A percentile compares a stretch with the other conserved stretches of the same genome.
Evolutionary conservation across 2,329 filamentous ascomycete genomes (phyloP).

Genomic region (Pseudogymnoascus destructans): DNA sequence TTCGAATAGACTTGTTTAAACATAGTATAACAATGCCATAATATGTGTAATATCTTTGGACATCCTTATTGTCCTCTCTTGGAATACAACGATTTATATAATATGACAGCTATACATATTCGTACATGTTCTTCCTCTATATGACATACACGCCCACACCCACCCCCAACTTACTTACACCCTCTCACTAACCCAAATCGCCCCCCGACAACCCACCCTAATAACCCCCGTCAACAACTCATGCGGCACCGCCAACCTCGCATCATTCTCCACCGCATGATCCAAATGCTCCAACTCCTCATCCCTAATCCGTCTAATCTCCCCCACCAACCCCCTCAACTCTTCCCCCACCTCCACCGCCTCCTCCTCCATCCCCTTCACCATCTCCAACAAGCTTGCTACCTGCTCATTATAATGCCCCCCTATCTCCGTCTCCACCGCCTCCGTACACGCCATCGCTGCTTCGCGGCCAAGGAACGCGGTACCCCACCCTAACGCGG

Average conservation of each 20-base stretch:
- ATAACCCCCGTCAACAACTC: constrained; percentile 81
- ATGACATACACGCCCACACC: constrained; percentile 9
- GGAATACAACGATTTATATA: not conserved
- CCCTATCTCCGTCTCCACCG: constrained; percentile 96
- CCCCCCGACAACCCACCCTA: constrained; percentile 75
- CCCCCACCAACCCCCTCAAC: constrained; percentile 56
- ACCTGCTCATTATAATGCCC: constrained; percentile 93
- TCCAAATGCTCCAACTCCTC: constrained; percentile 96
- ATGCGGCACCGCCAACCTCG: constrained; percentile 79
- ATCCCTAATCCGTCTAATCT: constrained; percentile 73
- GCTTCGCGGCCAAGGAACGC: constrained; percentile 82
- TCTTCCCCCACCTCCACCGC: constrained; percentile 75
- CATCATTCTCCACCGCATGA: constrained; percentile 85
- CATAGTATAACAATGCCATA: constrained; percentile 1
- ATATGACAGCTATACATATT: constrained; percentile 11
- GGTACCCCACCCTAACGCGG: constrained; percentile 76
- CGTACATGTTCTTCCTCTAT: constrained; percentile 15
- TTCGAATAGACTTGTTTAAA: constrained; percentile 6
- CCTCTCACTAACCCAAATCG: constrained; percentile 81
- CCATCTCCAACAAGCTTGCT: constrained; percentile 66
- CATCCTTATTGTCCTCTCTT: not conserved
- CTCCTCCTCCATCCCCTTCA: constrained; percentile 56
- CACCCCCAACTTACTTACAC: constrained; percentile 31
- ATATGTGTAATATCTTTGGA: not conserved
- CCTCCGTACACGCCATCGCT: constrained; percentile 97